These are phyloP conservation scores for Scedosporium minutisporum DNA, from an alignment of 2,329 filamentous ascomycete species.

Conservation along the genomic window DNA sequence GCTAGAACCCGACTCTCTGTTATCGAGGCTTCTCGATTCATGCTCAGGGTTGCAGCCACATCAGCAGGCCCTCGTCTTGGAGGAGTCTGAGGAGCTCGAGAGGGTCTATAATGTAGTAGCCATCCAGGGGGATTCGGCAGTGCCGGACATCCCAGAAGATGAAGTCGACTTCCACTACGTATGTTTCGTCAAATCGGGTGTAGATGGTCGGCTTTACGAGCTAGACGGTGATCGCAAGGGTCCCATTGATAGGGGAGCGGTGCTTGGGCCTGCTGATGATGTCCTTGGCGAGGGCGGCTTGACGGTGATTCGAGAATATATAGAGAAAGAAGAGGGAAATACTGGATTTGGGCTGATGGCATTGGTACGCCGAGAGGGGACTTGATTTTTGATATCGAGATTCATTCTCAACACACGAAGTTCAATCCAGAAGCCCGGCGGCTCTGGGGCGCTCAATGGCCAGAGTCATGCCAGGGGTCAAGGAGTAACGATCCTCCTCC, in stretches of 20 bases:
- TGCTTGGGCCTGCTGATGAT: slow-evolving; percentile 45
- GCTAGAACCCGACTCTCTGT: neutral
- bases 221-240: slow-evolving; percentile 67
- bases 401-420: too few species aligned
- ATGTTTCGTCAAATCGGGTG: slow-evolving; percentile 59
- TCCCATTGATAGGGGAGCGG: slow-evolving; percentile 54
- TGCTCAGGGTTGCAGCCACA: neutral
- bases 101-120: slow-evolving; percentile 64
- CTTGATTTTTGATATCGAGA: too few species aligned
- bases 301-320: neutral
- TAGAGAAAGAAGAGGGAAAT: neutral
- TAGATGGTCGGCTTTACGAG: slow-evolving; percentile 62
- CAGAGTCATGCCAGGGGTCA: too few species aligned
- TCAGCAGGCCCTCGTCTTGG: slow-evolving; percentile 58
- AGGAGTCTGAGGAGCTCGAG: slow-evolving; percentile 61
- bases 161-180: slow-evolving; percentile 68
- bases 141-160: slow-evolving; percentile 48
- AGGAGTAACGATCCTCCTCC: too few species aligned
- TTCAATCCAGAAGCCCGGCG: too few species aligned
- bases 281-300: slow-evolving; percentile 59
- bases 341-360: slow-evolving; percentile 3
- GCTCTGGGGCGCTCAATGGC: too few species aligned
- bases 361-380: neutral
- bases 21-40: neutral
- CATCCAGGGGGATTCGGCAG: slow-evolving; percentile 53